Evolutionary conservation across 2,329 filamentous ascomycete genomes (phyloP).

Genomic region (Akanthomyces lecanii): DNA sequence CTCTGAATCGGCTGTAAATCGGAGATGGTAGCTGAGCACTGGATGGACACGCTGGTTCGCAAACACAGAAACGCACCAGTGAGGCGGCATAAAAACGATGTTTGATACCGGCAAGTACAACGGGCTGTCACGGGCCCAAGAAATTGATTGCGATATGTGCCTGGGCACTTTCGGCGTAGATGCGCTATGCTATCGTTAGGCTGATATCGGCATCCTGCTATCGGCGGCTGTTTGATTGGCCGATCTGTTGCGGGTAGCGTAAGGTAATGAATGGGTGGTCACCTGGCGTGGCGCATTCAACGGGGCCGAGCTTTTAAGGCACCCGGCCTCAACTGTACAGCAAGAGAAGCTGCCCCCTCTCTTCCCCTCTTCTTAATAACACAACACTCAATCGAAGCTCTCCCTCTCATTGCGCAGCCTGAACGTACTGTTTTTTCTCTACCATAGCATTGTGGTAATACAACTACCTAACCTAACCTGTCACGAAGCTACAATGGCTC

Average conservation of each 20-base stretch:
- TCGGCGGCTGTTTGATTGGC: constrained; percentile 3
- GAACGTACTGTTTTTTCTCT: neutral
- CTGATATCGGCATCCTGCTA: neutral
- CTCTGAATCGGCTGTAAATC: constrained; percentile 3
- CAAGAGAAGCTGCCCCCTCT: constrained; percentile 3
- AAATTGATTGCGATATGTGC: neutral
- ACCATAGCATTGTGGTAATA: neutral
- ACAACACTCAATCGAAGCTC: neutral
- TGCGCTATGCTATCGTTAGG: neutral
- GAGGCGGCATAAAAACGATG: neutral
- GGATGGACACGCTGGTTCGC: neutral
- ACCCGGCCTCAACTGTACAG: neutral
- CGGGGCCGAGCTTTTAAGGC: constrained; percentile 3
- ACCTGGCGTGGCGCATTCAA: constrained; percentile 8
- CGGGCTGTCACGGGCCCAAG: neutral
- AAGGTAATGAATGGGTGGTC: neutral
- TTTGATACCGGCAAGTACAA: neutral
- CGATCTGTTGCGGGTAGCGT: constrained; percentile 5
- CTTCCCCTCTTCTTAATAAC: constrained; percentile 9
- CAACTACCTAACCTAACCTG: neutral
- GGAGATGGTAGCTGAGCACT: neutral
- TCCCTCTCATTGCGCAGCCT: neutral
- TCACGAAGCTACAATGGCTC: constrained; percentile 13
- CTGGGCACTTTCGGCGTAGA: neutral
- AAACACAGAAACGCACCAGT: neutral